Base-by-base conservation (phyloP, 345 rosid genomes). In the Jatropha curcas region DNA sequence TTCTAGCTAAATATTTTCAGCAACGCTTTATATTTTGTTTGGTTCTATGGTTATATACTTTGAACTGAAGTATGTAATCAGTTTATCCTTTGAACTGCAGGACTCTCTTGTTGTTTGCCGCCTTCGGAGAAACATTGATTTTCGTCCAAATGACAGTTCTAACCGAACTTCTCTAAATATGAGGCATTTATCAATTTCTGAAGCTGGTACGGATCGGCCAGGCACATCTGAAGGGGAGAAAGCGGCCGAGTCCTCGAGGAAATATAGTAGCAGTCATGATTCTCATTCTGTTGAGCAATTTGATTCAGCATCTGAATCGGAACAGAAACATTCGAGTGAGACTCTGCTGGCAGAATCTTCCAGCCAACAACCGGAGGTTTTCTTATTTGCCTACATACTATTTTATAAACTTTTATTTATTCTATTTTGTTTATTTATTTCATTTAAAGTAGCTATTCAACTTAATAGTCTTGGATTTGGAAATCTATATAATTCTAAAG, bases 51-150 rank as follows among this genome's bases (percentile, higher is more conserved):
- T n/a, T n/a, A n/a, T n/a, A n/a, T n/a, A n/a, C n/a, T n/a, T n/a
- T n/a, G n/a, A n/a, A n/a, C n/a, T n/a, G 17, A 14, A 19, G 10
- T 48, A 67, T 31, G 22, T 52, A 7, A 33, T 31, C 14, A 1
- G 56, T 73, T 62, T 74, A 45, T 3, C 39, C 52, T 37, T 4
- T 30, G 35, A 28, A 68, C 74, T 37, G 48, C 77, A 94, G 92
- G 95, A 92, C 35, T 82, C 97, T 14, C 79, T 89, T 37, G 97
- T 94, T 37, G 85, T 92, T 37, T 94, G 99, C 79, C 93, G 97
- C 37, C 84, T 94, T n/a, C 82, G 86, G 73, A 90, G 53, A 85
- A 94, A 92, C 43, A 31, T 24, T 0, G 97, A 88, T 34, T 92
- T 90, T 79, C 83, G 75, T 27, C 67, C 7, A 4, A 82, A 31